Conservation (phyloP, 2,329 filamentous ascomycete species). For the Neonectria faginata region DNA sequence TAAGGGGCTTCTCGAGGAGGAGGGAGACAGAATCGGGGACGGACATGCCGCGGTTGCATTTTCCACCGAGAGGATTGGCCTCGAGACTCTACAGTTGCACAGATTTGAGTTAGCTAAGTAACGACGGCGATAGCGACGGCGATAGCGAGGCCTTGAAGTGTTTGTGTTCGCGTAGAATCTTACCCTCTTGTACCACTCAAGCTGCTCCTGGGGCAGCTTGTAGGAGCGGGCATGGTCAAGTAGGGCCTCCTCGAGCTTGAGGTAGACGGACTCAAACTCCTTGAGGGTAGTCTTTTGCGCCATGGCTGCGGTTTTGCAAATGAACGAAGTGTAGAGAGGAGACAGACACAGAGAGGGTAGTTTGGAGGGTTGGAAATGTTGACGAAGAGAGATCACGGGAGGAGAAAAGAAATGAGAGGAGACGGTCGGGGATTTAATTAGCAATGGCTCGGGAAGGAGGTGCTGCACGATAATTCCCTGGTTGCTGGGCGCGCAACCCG, state of each 20-base stretch:
- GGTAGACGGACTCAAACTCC: conserved; percentile 92
- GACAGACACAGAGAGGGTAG: background rate
- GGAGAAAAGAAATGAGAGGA: conserved; percentile 1
- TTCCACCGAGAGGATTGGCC: conserved; percentile 90
- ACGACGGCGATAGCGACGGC: no score
- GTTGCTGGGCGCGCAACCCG: conserved; percentile 20
- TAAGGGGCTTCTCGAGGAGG: conserved; percentile 78
- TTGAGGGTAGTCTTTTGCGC: conserved; percentile 80
- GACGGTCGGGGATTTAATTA: conserved; percentile 9
- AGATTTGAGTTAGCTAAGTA: conserved; percentile 2
- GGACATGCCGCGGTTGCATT: conserved; percentile 99
- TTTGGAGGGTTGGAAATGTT: background rate
- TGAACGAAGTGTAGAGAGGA: background rate
- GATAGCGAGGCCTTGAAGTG: background rate
- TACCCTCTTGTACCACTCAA: conserved; percentile 90
- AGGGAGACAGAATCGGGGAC: conserved; percentile 91
- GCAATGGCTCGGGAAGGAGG: conserved; percentile 22
- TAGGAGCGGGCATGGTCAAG: conserved; percentile 82
- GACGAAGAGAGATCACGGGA: conserved; percentile 1
- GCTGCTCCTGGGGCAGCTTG: conserved; percentile 82
- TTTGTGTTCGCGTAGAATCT: conserved; percentile 1
- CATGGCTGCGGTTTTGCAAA: conserved; percentile 55
- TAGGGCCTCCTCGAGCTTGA: conserved; percentile 84
- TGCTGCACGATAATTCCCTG: conserved; percentile 41
- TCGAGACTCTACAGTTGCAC: conserved; percentile 73